These are phyloP conservation scores for Citrus trifoliata DNA, from an alignment of 345 rosid genomes.

Conservation along the genomic window DNA sequence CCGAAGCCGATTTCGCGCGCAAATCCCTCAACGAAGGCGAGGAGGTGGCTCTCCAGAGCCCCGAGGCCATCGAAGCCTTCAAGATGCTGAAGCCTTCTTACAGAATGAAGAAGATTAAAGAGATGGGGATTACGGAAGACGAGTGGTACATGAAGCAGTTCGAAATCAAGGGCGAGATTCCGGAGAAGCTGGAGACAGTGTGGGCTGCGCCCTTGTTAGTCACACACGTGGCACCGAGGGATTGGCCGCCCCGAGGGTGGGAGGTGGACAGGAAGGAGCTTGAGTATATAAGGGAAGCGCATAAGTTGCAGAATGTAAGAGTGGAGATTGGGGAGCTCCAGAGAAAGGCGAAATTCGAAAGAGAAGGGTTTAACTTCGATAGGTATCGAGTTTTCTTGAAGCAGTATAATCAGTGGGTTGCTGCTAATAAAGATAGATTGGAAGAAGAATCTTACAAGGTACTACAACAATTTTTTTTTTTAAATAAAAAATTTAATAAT, in stretches of 20 bases:
- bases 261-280: constrained; percentile 77
- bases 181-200: constrained; percentile 53
- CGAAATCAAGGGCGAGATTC: constrained; percentile 74
- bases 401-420: constrained; percentile 89
- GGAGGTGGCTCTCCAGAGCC: constrained; percentile 77
- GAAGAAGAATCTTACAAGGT: constrained; percentile 92
- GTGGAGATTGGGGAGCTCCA: constrained; percentile 59
- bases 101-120: constrained; percentile 56
- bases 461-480: not conserved
- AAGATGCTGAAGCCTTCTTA: constrained; percentile 70
- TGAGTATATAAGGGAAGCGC: constrained; percentile 81
- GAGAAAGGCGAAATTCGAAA: constrained; percentile 34
- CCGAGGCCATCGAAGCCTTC: constrained; percentile 91
- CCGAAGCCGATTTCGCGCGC: constrained; percentile 89
- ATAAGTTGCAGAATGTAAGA: constrained; percentile 56
- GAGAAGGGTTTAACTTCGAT: constrained; percentile 55
- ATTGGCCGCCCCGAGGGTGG: constrained; percentile 96
- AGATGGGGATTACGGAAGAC: constrained; percentile 76
- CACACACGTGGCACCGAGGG: constrained; percentile 76
- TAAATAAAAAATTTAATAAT: not conserved
- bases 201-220: constrained; percentile 75
- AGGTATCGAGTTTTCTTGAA: constrained; percentile 71
- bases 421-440: constrained; percentile 67
- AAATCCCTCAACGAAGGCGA: constrained; percentile 88
- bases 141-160: constrained; percentile 79